Evolutionary conservation across 2,329 filamentous ascomycete species (phyloP), one percentile per base, ranked within the genome.

Genomic region (Tothia fuscella): DNA sequence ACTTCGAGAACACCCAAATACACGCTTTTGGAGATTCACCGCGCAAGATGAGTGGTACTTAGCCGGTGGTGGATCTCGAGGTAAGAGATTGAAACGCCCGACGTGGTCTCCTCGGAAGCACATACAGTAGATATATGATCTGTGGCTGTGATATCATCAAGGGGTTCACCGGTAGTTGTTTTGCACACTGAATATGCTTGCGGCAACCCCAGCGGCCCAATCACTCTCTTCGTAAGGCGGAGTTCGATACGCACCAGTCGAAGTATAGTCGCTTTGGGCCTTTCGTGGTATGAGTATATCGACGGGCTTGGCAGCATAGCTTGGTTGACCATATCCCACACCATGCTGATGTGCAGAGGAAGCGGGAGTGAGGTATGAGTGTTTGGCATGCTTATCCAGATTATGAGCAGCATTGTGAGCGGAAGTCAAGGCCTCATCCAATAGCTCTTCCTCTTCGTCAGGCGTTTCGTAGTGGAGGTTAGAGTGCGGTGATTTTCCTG

Each of bases 181-280:
- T 16, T 37, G 32, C 3, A 32, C 33, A 2, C 32, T 25, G 25
- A 43, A 43, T 9, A 43, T 43, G 24, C 32, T 43, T 10, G 84
- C 82, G 9, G 86, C 77, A 22, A 85, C 82, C 31, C 83, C 80
- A 6, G 82, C 78, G 14, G 82, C 86, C 89, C 88, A 96, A 58
- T 94, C 88, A 48, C 80, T 79, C 53, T 93, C 88, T 21, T 94
- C 88, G 51, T 95, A 94, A 3, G 91, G 89, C 17, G 91, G 91
- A 13, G 91, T 96, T 3, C 88, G 89, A 82, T 88, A 95, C n/a
- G n/a, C n/a, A n/a, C n/a, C n/a, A 63, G 94, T 91, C 29, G 78
- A 71, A 42, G 70, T 56, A 25, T 57, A 62, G 17, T 67, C 64
- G 42, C 69, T 63, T 49, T 72, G 60, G 46, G 69, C 63, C 10